A percentile compares a stretch with the other conserved stretches of the same genome.
Conservation (phyloP, 2,329 filamentous ascomycete species). For the Pseudogymnoascus sp. region DNA sequence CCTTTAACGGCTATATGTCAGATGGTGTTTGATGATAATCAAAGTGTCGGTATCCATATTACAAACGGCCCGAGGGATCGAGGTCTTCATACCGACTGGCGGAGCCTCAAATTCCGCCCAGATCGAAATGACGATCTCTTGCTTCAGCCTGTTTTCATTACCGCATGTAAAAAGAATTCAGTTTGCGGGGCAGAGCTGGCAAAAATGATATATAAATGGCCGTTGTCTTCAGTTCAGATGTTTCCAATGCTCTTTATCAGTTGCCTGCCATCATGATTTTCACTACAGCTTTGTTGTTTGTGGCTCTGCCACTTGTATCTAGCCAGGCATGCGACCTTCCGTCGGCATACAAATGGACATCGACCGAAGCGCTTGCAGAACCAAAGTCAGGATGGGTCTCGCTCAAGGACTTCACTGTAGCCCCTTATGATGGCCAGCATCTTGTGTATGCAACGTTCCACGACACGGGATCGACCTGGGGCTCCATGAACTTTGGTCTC, state of each 20-base stretch:
- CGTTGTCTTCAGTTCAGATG: background rate
- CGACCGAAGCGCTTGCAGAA: conserved; percentile 40
- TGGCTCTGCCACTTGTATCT: conserved; percentile 7
- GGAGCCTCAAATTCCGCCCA: background rate
- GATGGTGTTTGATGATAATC: background rate
- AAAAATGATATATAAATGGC: background rate
- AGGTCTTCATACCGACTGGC: background rate
- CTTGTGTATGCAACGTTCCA: conserved; percentile 51
- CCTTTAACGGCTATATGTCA: background rate
- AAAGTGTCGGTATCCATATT: background rate
- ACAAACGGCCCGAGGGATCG: background rate
- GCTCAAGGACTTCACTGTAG: conserved; percentile 56
- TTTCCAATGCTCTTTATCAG: background rate
- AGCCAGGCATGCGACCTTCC: conserved; percentile 41
- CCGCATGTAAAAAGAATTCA: background rate
- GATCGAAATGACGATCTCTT: background rate
- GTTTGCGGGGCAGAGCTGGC: background rate
- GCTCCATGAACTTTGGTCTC: conserved; percentile 50
- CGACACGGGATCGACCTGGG: conserved; percentile 37
- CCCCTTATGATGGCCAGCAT: conserved; percentile 47
- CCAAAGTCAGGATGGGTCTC: conserved; percentile 47
- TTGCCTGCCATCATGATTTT: background rate
- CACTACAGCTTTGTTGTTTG: background rate
- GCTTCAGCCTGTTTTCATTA: background rate
- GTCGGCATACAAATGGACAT: conserved; percentile 48